Evolutionary conservation across 2,329 filamentous ascomycete species (phyloP).

Genomic region (Paracamarosporium sp.): DNA sequence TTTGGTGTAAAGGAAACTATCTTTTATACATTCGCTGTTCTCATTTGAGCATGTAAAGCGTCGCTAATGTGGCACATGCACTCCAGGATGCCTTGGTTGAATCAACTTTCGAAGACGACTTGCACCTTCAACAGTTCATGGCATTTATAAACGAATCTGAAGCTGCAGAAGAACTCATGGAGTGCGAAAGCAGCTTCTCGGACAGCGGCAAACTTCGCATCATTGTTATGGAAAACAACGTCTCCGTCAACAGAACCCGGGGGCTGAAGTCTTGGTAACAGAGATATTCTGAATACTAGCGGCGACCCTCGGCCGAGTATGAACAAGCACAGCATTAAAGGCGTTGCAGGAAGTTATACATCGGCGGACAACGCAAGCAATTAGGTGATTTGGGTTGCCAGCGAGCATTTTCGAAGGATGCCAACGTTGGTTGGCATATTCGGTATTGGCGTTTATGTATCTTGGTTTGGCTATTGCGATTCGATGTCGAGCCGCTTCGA

Average conservation of each 20-base stretch:
- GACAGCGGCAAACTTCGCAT: slow-evolving; percentile 8
- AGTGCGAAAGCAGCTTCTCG: slow-evolving; percentile 8
- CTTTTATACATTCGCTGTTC: not conserved
- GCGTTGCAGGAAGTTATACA: not conserved
- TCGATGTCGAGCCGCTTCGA: too few species aligned
- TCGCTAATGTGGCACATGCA: not conserved
- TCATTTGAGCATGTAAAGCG: not conserved
- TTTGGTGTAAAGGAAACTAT: not conserved
- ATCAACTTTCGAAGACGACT: slow-evolving; percentile 11
- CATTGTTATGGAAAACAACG: slow-evolving; percentile 12
- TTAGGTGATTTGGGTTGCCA: not conserved
- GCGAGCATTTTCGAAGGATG: not conserved
- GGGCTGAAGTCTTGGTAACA: slow-evolving; percentile 4
- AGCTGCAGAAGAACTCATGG: not conserved
- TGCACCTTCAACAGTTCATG: slow-evolving; percentile 12
- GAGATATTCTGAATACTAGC: too few species aligned
- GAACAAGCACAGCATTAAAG: not conserved
- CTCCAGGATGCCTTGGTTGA: slow-evolving; percentile 9
- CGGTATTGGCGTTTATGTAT: not conserved
- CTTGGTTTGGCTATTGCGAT: too few species aligned
- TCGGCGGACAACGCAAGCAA: not conserved
- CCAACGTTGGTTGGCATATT: not conserved
- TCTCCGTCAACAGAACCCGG: slow-evolving; percentile 9
- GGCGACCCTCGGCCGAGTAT: not conserved
- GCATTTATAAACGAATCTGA: slow-evolving; percentile 11